phyloP scores from a whole-genome alignment of 2,329 filamentous ascomycete genomes.

The Pochonia chlamydosporia region DNA sequence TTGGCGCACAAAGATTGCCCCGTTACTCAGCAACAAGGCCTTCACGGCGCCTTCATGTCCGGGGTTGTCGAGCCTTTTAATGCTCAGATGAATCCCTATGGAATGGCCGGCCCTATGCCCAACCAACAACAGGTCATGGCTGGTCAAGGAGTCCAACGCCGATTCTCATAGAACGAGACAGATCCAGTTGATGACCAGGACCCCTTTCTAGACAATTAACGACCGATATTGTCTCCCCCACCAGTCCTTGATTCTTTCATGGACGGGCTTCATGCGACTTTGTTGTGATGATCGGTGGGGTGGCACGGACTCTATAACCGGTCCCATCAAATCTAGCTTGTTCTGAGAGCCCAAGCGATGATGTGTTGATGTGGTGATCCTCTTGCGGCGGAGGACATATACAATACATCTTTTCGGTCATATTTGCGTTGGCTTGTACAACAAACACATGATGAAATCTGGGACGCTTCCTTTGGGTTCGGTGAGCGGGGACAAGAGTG shows the following conservation, averaged over 20 bases:
- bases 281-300: background rate
- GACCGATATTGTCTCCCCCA: too few relatives aligned
- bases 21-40: conserved; percentile 74
- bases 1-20: conserved; percentile 96
- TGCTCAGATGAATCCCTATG: conserved; percentile 53
- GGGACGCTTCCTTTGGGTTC: conserved; percentile 10
- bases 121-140: conserved; percentile 48
- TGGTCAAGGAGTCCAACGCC: conserved; percentile 48
- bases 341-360: background rate
- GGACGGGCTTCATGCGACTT: too few relatives aligned
- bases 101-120: conserved; percentile 47
- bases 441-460: conserved; percentile 19
- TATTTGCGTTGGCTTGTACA: conserved; percentile 21
- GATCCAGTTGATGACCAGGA: background rate
- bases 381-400: background rate
- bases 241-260: too few relatives aligned
- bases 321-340: background rate
- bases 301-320: background rate
- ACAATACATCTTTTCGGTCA: background rate
- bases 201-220: too few relatives aligned
- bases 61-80: conserved; percentile 50
- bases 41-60: conserved; percentile 53
- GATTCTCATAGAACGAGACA: conserved; percentile 46
- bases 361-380: background rate
- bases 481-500: background rate